Percentiles rank a stretch among this genome's conserved stretches.
Evolutionary conservation across 2,329 filamentous ascomycete species (phyloP).

Genomic region (Hymenoscyphus scutula): DNA sequence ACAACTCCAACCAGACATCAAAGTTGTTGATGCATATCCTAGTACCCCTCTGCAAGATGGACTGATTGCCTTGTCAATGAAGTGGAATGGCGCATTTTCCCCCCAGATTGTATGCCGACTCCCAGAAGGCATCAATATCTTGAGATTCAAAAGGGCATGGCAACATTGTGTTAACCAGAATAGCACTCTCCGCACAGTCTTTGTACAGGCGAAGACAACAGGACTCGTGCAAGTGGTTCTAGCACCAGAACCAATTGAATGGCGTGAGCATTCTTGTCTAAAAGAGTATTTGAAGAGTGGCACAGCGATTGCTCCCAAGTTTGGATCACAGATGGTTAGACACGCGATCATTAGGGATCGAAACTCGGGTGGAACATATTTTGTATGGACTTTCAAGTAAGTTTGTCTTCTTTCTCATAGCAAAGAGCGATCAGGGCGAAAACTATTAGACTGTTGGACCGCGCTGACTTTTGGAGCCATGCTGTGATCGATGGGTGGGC

Average conservation of each 20-base stretch:
- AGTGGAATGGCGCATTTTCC: background rate
- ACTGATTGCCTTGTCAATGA: background rate
- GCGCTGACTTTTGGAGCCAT: constrained; percentile 34
- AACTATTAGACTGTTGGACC: too few species aligned
- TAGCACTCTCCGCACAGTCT: background rate
- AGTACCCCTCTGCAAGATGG: background rate
- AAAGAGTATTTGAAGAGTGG: constrained; percentile 2
- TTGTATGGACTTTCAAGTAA: too few species aligned
- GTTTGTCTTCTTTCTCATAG: too few species aligned
- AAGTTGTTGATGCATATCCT: background rate
- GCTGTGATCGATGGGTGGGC: constrained; percentile 56
- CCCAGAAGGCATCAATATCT: background rate
- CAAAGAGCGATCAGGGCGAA: too few species aligned
- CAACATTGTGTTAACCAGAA: background rate
- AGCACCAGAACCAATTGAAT: background rate
- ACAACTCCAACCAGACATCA: background rate
- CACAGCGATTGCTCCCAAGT: too few species aligned
- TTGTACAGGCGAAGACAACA: background rate
- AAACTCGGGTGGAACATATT: too few species aligned
- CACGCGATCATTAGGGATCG: too few species aligned
- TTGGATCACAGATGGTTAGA: too few species aligned
- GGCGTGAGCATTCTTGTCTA: background rate
- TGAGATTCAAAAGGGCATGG: background rate
- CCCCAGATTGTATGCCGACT: background rate
- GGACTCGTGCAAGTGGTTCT: background rate